Base-by-base conservation (phyloP, 371 early-diverging fungal species). In the Lichtheimia corymbifera region DNA sequence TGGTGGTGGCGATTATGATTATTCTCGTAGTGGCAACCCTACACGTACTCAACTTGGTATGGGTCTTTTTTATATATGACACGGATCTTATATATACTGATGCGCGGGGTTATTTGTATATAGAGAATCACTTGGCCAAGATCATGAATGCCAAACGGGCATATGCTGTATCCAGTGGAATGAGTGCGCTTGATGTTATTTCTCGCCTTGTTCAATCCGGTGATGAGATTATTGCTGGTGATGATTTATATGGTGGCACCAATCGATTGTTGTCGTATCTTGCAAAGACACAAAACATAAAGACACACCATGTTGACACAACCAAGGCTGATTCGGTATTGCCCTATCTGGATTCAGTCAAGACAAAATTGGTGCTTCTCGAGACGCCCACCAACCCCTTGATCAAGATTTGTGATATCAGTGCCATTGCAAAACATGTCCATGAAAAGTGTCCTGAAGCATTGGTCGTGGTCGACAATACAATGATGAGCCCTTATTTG, bases 381-480 rank as follows among this genome's bases (percentile, higher is more conserved):
- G 96, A 96, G 67, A 89, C 94, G 2, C 96, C 96, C 4, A 93
- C 96, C 35, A 96, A 96, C 76, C 96, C 96, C 5, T 65, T 92
- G 58, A 88, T 94, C 70, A 89, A 91, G 61, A 88, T 96, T 51
- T 86, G 83, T 20, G 94, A 96, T 68, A 90, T 96, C 43, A 86
- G 84, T 28, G 78, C 86, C 55, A 91, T 94, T 60, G 70, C 85
- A 25, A 72, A 82, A 53, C 67, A 88, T 25, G 94, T 91, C 1
- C 87, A 89, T 50, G 83, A 74, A 56, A 70, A 73, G 20, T 87
- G 86, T 59, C 91, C 92, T 3, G 77, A 85, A 51, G 91, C 90
- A 13, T 68, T 94, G 11, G 89, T 96, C 6, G 93, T 93, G 20
- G 96, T 96, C 3, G 96, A 96, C 67, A 96, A 96, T 68, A 96